phyloP scores from a whole-genome alignment of 164 flowering plant species.

The Stephania cephalantha region DNA sequence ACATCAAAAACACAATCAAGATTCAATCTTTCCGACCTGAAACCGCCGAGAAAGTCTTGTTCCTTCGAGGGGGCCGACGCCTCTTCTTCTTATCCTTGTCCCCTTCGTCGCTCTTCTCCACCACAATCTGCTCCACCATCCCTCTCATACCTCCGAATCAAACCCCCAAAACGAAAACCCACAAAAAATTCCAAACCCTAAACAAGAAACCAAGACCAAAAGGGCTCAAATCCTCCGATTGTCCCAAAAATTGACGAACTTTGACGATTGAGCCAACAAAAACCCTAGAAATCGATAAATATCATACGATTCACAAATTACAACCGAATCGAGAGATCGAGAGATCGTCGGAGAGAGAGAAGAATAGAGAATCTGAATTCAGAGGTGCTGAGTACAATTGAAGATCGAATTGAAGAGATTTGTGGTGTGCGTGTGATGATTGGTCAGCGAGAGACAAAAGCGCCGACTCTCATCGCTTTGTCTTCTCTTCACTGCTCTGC shows the following conservation, averaged over 20 bases:
- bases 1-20: neutral
- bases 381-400: too few species aligned
- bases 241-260: conserved; percentile 29
- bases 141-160: conserved; percentile 4
- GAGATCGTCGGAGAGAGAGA: neutral
- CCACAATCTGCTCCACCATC: conserved; percentile 23
- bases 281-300: neutral
- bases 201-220: neutral
- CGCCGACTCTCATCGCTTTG: conserved; percentile 54
- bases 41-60: conserved; percentile 36
- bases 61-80: conserved; percentile 56
- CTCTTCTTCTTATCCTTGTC: conserved; percentile 68
- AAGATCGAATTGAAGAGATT: conserved; percentile 21
- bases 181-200: neutral
- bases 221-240: conserved; percentile 28
- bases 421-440: conserved; percentile 27
- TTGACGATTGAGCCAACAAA: neutral
- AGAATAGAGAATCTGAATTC: neutral
- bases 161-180: conserved; percentile 11
- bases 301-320: neutral
- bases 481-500: conserved; percentile 14
- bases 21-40: conserved; percentile 31
- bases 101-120: conserved; percentile 33
- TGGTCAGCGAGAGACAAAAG: conserved; percentile 53
- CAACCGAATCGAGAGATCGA: neutral